These are phyloP conservation scores for Hirschioporus abietinus DNA, from an alignment of 768 basidiomycete species.

Conservation along the genomic window DNA sequence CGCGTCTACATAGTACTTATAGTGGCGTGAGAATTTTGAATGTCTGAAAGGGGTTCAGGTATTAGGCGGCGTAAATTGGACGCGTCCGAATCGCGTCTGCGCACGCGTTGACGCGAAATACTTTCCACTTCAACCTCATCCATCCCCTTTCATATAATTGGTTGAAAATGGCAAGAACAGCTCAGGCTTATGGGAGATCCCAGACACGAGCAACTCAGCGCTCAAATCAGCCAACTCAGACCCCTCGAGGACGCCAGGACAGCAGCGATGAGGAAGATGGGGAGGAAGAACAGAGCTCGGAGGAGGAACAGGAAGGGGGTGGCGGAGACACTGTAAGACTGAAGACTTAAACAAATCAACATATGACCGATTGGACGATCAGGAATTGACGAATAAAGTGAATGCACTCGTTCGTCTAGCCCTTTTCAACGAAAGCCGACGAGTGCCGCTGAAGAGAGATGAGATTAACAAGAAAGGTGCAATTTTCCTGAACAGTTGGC, in stretches of 20 bases:
- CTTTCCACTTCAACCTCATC: background rate
- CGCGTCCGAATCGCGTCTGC: background rate
- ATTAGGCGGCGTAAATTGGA: background rate
- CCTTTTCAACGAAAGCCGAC: constrained; percentile 72
- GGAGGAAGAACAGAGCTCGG: constrained; percentile 27
- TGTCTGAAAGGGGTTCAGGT: too few species aligned
- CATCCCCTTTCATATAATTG: background rate
- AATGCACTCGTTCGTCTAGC: constrained; percentile 74
- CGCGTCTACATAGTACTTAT: constrained; percentile 1
- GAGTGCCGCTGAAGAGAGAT: constrained; percentile 64
- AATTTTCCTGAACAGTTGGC: constrained; percentile 6
- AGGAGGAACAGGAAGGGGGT: constrained; percentile 25
- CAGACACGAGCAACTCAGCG: background rate
- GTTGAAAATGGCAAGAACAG: background rate
- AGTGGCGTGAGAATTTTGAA: background rate
- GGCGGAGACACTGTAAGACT: constrained; percentile 19
- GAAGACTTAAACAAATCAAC: background rate
- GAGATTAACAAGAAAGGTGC: constrained; percentile 83
- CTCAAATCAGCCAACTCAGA: constrained; percentile 5
- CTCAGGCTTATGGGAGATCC: background rate
- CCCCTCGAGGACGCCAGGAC: constrained; percentile 21
- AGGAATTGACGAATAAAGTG: constrained; percentile 67
- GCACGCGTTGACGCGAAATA: background rate
- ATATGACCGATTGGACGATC: background rate
- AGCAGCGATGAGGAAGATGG: constrained; percentile 31